Conservation (phyloP, 352 stramenopile species). For the Phytophthora podocarpi region DNA sequence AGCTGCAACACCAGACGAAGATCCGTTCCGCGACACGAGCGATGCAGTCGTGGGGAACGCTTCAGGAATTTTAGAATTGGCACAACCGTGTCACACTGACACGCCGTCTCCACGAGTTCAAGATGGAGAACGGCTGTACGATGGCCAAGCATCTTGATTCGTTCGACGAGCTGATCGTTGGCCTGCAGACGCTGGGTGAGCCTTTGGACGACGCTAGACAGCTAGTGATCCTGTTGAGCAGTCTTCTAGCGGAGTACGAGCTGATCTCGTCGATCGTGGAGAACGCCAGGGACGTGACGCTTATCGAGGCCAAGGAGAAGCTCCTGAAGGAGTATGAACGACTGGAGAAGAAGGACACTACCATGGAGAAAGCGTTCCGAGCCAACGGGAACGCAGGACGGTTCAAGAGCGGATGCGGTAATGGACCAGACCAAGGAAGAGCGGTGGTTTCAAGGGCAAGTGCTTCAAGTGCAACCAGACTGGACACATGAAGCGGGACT, state of each 20-base stretch:
- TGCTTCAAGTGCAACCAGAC: conserved; percentile 17
- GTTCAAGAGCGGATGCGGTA: no score
- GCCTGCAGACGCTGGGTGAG: conserved; percentile 25
- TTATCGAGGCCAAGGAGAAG: conserved; percentile 32
- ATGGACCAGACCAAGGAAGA: not conserved
- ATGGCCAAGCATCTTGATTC: no score
- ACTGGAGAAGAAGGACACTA: conserved; percentile 7
- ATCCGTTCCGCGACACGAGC: no score
- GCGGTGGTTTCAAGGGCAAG: conserved; percentile 20
- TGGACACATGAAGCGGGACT: conserved; percentile 15
- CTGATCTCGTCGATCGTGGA: conserved; percentile 8
- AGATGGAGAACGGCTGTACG: no score
- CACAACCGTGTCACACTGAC: no score
- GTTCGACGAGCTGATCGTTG: no score
- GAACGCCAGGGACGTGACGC: no score
- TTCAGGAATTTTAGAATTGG: no score
- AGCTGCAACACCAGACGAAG: no score
- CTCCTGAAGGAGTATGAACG: conserved; percentile 26
- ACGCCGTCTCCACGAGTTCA: no score
- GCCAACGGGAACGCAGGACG: conserved; percentile 3
- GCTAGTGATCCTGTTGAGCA: conserved; percentile 32
- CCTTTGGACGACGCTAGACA: conserved; percentile 25
- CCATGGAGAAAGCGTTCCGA: conserved; percentile 2
- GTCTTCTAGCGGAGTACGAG: conserved; percentile 29
- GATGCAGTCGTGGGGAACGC: no score